phyloP scores from a whole-genome alignment of 164 flowering plant species.

The Macadamia integrifolia region DNA sequence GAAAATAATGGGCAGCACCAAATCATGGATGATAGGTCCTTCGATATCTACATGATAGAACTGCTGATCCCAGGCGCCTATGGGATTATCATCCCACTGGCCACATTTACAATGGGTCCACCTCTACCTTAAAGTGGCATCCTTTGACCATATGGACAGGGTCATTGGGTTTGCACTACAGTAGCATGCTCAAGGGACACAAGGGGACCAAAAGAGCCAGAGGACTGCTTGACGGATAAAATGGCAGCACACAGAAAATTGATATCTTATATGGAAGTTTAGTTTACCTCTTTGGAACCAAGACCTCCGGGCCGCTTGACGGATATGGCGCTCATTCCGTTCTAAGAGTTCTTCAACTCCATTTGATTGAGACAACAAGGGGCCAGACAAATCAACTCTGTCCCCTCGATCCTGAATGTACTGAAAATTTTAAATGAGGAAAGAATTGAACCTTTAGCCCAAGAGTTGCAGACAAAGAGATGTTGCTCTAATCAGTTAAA shows the following conservation, averaged over 20 bases:
- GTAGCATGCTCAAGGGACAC: too few relatives aligned
- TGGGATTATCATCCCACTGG: too few relatives aligned
- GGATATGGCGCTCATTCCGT: conserved; percentile 82
- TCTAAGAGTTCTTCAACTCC: conserved; percentile 78
- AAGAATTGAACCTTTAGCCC: background rate
- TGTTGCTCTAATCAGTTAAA: background rate
- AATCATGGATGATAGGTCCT: too few relatives aligned
- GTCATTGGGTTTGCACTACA: too few relatives aligned
- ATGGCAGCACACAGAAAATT: background rate
- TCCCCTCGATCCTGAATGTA: conserved; percentile 55
- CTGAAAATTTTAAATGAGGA: conserved; percentile 22
- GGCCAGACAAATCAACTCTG: conserved; percentile 91
- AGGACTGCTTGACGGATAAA: too few relatives aligned
- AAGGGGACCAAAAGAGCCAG: too few relatives aligned
- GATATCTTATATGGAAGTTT: background rate
- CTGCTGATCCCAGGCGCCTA: too few relatives aligned
- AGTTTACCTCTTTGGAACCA: conserved; percentile 90
- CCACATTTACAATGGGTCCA: too few relatives aligned
- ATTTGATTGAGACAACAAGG: conserved; percentile 69
- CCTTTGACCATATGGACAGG: too few relatives aligned
- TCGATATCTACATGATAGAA: too few relatives aligned
- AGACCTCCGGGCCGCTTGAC: conserved; percentile 75
- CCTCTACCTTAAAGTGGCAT: too few relatives aligned
- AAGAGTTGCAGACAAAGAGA: background rate
- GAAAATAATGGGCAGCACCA: too few relatives aligned